Percentiles rank a stretch among this genome's conserved stretches.
These are phyloP conservation scores for Thermothielavioides terrestris DNA, from an alignment of 495 filamentous ascomycete species.

Conservation along the genomic window DNA sequence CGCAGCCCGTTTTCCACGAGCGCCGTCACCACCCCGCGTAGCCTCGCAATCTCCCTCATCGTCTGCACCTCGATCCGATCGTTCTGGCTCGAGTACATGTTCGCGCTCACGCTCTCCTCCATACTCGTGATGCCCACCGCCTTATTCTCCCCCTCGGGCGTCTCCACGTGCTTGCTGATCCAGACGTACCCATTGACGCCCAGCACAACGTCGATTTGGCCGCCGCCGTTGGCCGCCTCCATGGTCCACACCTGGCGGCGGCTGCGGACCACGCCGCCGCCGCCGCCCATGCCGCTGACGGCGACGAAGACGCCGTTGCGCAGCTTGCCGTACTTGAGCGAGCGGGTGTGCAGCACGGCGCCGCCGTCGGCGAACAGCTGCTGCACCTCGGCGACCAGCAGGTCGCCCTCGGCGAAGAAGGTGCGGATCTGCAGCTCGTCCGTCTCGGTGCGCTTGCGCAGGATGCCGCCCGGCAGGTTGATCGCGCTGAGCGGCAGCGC, in stretches of 20 bases:
- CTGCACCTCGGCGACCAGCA: conserved; percentile 89
- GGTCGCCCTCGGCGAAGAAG: conserved; percentile 85
- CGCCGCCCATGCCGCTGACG: conserved; percentile 71
- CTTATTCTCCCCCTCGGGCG: conserved; percentile 37
- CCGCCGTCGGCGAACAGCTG: conserved; percentile 69
- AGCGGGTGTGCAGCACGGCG: conserved; percentile 80
- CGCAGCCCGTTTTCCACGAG: conserved; percentile 71
- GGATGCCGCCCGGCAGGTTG: conserved; percentile 88
- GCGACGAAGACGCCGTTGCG: conserved; percentile 82
- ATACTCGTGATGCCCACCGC: conserved; percentile 59
- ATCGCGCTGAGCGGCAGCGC: conserved; percentile 77
- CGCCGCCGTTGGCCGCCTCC: conserved; percentile 51
- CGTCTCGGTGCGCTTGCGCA: conserved; percentile 80
- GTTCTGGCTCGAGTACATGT: conserved; percentile 85
- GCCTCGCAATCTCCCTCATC: conserved; percentile 76
- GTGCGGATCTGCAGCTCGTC: conserved; percentile 92
- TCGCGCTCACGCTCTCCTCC: conserved; percentile 63
- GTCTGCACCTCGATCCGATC: conserved; percentile 67
- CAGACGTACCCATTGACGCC: conserved; percentile 96
- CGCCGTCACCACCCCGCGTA: conserved; percentile 68
- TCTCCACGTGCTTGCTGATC: conserved; percentile 70
- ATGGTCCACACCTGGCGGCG: conserved; percentile 83
- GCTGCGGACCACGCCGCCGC: conserved; percentile 70
- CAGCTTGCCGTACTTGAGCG: conserved; percentile 87
- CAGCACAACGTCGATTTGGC: conserved; percentile 76